Conservation (phyloP, 306 rosid genomes). For the Trifolium dubium region DNA sequence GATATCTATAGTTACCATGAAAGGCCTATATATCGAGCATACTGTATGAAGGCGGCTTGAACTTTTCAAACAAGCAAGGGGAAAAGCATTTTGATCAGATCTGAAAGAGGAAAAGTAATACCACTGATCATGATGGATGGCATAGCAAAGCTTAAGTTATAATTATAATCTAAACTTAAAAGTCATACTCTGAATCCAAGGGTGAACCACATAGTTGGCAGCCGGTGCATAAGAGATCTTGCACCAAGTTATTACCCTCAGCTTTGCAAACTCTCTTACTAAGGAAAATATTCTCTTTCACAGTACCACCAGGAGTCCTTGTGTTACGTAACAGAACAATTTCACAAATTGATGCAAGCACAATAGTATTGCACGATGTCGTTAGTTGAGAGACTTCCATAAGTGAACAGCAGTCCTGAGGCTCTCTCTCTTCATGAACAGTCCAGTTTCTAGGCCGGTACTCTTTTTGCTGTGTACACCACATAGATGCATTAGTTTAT, state of each 20-base stretch:
- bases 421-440: conserved; percentile 53
- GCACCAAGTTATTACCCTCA: conserved; percentile 53
- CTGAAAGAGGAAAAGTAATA: conserved; percentile 41
- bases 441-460: conserved; percentile 66
- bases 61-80: conserved; percentile 67
- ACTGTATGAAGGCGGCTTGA: conserved; percentile 62
- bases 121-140: conserved; percentile 26
- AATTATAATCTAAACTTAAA: conserved; percentile 33
- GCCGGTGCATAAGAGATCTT: conserved; percentile 77
- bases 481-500: conserved; percentile 35
- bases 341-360: conserved; percentile 73
- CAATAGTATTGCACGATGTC: conserved; percentile 56
- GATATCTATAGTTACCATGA: conserved; percentile 61
- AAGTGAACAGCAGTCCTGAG: conserved; percentile 56
- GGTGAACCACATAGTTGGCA: conserved; percentile 83
- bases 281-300: conserved; percentile 63
- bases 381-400: conserved; percentile 54
- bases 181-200: conserved; percentile 56
- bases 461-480: conserved; percentile 39
- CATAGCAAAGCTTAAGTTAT: conserved; percentile 13
- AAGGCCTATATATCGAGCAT: conserved; percentile 74
- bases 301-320: conserved; percentile 40
- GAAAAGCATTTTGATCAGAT: conserved; percentile 48
- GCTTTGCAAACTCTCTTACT: conserved; percentile 57
- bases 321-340: conserved; percentile 46